These are phyloP conservation scores for Kingdonia uniflora DNA, from an alignment of 164 flowering plant species.

Conservation along the genomic window DNA sequence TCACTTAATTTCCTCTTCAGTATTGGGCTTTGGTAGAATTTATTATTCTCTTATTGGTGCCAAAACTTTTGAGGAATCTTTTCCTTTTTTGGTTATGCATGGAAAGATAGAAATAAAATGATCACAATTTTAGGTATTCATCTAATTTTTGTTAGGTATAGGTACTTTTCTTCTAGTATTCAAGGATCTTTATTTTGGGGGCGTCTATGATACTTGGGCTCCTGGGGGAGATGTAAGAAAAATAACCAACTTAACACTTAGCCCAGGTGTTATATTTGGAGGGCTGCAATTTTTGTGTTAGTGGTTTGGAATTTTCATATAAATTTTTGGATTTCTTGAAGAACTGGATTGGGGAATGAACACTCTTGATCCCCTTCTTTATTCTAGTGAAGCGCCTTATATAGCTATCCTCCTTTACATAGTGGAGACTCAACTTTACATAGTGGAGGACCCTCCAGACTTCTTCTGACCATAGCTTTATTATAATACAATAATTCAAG, in stretches of 20 bases:
- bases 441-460: too few species aligned
- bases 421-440: too few species aligned
- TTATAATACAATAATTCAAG: too few species aligned
- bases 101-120: not conserved
- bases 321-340: too few species aligned
- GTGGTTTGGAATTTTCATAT: too few species aligned
- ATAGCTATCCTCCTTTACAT: too few species aligned
- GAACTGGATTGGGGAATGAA: too few species aligned
- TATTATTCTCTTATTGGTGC: too few species aligned
- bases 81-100: not conserved
- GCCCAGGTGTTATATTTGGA: conserved; percentile 4
- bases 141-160: not conserved
- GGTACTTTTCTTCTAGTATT: not conserved
- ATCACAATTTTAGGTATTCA: not conserved
- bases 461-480: too few species aligned
- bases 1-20: not conserved
- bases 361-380: too few species aligned
- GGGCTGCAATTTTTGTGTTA: too few species aligned
- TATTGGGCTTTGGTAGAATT: not conserved
- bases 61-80: not conserved
- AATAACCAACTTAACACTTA: not conserved
- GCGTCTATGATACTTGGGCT: not conserved
- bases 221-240: conserved; percentile 1
- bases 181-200: not conserved
- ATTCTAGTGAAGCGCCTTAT: too few species aligned